phyloP scores from a whole-genome alignment of 1,139 yeast species.

The Maudiozyma humilis region DNA sequence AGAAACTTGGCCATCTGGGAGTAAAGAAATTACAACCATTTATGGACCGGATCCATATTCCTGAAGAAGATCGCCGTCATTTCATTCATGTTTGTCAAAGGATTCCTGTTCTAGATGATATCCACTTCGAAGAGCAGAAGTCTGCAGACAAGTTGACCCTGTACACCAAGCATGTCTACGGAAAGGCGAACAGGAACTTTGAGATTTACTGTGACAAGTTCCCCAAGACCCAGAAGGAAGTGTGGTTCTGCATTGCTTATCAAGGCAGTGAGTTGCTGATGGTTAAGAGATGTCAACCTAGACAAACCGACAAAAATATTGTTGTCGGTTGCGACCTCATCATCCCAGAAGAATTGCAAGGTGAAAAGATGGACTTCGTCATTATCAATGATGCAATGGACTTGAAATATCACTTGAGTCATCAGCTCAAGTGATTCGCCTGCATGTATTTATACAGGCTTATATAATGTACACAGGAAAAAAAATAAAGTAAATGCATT shows the following conservation, averaged over 20 bases:
- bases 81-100: constrained; percentile 40
- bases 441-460: no score
- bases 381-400: constrained; percentile 64
- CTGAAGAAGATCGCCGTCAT: constrained; percentile 27
- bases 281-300: constrained; percentile 63
- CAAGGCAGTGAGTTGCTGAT: constrained; percentile 46
- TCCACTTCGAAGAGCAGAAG: constrained; percentile 13
- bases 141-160: constrained; percentile 21
- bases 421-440: constrained; percentile 8
- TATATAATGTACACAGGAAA: no score
- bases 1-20: constrained; percentile 29
- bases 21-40: constrained; percentile 14
- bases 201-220: constrained; percentile 70
- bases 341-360: constrained; percentile 44
- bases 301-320: constrained; percentile 35
- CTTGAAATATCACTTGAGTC: constrained; percentile 34
- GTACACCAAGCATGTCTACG: constrained; percentile 45
- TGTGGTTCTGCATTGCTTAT: constrained; percentile 76
- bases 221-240: constrained; percentile 86
- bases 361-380: constrained; percentile 39
- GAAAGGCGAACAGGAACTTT: constrained; percentile 50
- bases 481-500: no score
- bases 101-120: constrained; percentile 37
- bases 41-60: constrained; percentile 11
- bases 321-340: constrained; percentile 42